Base-by-base conservation (phyloP, 768 basidiomycete genomes). In the Amyloporia xantha region DNA sequence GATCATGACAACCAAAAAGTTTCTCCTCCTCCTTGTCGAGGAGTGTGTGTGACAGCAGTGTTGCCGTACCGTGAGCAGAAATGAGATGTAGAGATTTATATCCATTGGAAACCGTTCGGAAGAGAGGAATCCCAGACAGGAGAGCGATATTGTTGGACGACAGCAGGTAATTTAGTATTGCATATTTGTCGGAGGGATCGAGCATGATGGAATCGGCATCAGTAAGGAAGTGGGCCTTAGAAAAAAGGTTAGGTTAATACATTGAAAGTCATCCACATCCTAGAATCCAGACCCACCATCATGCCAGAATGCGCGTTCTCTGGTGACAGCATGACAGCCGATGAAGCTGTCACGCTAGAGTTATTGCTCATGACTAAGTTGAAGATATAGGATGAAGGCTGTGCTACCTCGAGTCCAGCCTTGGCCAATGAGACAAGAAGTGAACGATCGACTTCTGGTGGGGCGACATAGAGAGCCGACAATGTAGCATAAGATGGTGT, bases 51-150 rank as follows among this genome's bases (percentile, higher is more conserved):
- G 62, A 64, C 41, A 63, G 55, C 1, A 36, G 44, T 2, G 35
- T 47, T 1, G 23, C 38, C 38, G 38, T n/a, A n/a, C n/a, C 33
- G 33, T n/a, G 33, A n/a, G n/a, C 33, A 35, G 10, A 10, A n/a
- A 9, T 35, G 33, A n/a, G 10, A 13, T 39, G 15, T 17, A 39
- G 19, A 7, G 9, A 9, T 6, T 10, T 39, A 17, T 9, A 6
- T 17, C 19, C 6, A 7, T 59, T 62, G 10, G 55, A 59, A 1
- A 66, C 54, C 1, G 65, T 48, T 0, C 65, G 63, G 20, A 75
- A 41, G 17, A 77, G 47, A 2, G 72, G 73, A 2, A 77, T 57
- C 1, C 62, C 66, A 11, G 66, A 49, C 6, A 77, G 41, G 44
- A 68, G 62, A 15, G 51, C 48, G 15, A 74, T 42, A 21, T 70